These are phyloP conservation scores for Leccinum disarticulatum DNA, from an alignment of 768 basidiomycete genomes.

Conservation along the genomic window DNA sequence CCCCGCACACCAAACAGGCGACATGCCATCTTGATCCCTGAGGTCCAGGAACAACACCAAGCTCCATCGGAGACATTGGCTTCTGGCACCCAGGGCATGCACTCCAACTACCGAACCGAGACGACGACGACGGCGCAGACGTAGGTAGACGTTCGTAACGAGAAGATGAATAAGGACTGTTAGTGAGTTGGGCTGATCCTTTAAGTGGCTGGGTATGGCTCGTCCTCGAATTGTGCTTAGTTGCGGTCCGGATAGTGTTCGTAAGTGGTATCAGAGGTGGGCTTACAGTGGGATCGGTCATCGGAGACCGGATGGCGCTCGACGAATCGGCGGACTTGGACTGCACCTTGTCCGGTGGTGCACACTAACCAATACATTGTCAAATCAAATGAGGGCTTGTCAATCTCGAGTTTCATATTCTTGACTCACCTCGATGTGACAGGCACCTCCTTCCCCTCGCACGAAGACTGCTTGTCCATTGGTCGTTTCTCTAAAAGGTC, in stretches of 20 bases:
- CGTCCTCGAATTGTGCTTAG: constrained; percentile 6
- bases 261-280: constrained; percentile 23
- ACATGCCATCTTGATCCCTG: constrained; percentile 81
- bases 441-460: constrained; percentile 60
- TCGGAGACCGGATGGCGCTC: constrained; percentile 12
- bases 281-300: constrained; percentile 10
- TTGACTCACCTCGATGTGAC: constrained; percentile 56
- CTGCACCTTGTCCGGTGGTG: constrained; percentile 37
- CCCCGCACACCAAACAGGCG: constrained; percentile 77
- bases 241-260: constrained; percentile 15
- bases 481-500: constrained; percentile 58
- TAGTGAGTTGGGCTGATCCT: constrained; percentile 13
- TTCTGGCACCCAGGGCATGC: constrained; percentile 76
- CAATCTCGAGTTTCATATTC: background rate
- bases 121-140: constrained; percentile 20
- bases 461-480: constrained; percentile 73
- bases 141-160: constrained; percentile 29
- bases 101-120: constrained; percentile 40
- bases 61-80: constrained; percentile 66
- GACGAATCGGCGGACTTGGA: constrained; percentile 14
- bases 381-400: constrained; percentile 11
- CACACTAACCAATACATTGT: constrained; percentile 35
- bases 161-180: constrained; percentile 28
- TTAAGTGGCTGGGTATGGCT: constrained; percentile 12
- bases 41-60: constrained; percentile 83